A percentile compares a stretch with the other conserved stretches of the same genome.
These are phyloP conservation scores for Leucocoprinus leucothites DNA, from an alignment of 768 basidiomycete species.

Conservation along the genomic window DNA sequence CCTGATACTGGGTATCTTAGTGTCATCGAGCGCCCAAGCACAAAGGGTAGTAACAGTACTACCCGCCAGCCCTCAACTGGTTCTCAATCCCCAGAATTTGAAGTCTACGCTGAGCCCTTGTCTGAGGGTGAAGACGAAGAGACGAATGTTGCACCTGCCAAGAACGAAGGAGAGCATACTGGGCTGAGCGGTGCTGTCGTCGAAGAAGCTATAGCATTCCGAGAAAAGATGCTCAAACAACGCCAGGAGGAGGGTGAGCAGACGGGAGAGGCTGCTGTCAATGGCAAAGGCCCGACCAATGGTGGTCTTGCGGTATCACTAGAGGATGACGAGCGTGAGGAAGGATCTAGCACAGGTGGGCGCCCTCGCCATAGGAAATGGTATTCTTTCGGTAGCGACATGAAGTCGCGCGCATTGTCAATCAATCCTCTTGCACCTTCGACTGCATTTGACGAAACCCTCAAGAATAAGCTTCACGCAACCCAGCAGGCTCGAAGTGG, in stretches of 20 bases:
- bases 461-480: slow-evolving; percentile 60
- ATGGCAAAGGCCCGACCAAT: slow-evolving; percentile 18
- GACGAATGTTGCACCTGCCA: slow-evolving; percentile 62
- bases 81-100: slow-evolving; percentile 16
- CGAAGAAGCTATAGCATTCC: slow-evolving; percentile 81
- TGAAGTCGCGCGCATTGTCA: slow-evolving; percentile 41
- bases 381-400: slow-evolving; percentile 21
- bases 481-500: slow-evolving; percentile 26
- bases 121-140: slow-evolving; percentile 90
- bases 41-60: slow-evolving; percentile 32
- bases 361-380: slow-evolving; percentile 25
- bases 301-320: slow-evolving; percentile 18
- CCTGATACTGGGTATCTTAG: slow-evolving; percentile 77
- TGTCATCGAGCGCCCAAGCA: slow-evolving; percentile 70
- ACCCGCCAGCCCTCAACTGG: slow-evolving; percentile 30
- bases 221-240: slow-evolving; percentile 75
- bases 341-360: slow-evolving; percentile 22
- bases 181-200: slow-evolving; percentile 73
- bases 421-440: slow-evolving; percentile 89
- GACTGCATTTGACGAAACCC: slow-evolving; percentile 77
- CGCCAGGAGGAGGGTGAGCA: slow-evolving; percentile 29
- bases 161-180: slow-evolving; percentile 78
- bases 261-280: slow-evolving; percentile 17
- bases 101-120: slow-evolving; percentile 77
- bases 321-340: slow-evolving; percentile 11